These are phyloP conservation scores for Hirschfeldia incana DNA, from an alignment of 345 rosid species.

Conservation along the genomic window DNA sequence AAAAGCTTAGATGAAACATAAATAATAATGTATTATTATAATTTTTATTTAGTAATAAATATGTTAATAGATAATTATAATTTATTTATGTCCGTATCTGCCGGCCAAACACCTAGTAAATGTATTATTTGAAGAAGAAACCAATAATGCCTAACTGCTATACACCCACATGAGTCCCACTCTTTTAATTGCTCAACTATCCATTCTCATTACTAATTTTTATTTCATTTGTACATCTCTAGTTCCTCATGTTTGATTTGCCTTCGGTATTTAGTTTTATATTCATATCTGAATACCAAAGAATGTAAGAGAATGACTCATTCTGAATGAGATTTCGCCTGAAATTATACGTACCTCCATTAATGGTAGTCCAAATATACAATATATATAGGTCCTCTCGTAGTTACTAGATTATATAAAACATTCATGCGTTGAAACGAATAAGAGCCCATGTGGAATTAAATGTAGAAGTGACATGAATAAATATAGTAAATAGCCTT, in stretches of 20 bases:
- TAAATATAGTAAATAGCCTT: not conserved
- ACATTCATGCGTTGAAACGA: not conserved
- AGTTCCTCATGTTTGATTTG: not conserved
- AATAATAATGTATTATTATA: no score
- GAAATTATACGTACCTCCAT: not conserved
- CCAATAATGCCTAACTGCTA: not conserved
- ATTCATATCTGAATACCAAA: constrained; percentile 1
- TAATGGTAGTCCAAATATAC: not conserved
- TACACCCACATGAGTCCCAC: not conserved
- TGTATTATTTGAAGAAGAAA: not conserved
- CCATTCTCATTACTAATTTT: not conserved
- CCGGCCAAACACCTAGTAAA: not conserved
- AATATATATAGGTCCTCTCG: not conserved
- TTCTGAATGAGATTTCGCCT: constrained; percentile 10
- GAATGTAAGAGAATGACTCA: not conserved
- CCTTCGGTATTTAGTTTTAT: not conserved
- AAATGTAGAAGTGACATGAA: constrained; percentile 5
- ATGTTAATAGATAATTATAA: no score
- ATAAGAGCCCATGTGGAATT: constrained; percentile 16
- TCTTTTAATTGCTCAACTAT: not conserved
- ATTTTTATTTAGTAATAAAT: no score
- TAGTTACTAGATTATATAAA: not conserved
- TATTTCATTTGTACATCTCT: not conserved
- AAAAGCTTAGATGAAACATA: no score
- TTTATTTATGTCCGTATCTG: no score